Evolutionary conservation across 2,329 filamentous ascomycete genomes (phyloP), one percentile per base, ranked within the genome.

Genomic region (Didymella glomerata): DNA sequence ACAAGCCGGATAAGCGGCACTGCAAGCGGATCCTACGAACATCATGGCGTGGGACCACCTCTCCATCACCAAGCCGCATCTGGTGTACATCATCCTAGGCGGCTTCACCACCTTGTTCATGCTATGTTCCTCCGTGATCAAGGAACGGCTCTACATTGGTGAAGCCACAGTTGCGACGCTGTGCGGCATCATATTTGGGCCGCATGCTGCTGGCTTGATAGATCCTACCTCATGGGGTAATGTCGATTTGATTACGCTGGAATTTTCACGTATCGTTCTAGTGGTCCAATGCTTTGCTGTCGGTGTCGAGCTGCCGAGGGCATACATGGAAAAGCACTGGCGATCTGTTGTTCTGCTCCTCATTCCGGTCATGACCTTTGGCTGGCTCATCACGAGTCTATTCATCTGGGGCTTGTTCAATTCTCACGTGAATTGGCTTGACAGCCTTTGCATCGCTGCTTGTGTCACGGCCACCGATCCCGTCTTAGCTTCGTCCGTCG

Each of bases 301-400:
- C 50, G 92, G 92, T 51, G 92, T 96, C 80, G 92, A 96, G 80
- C 81, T 96, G 83, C 92, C 92, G 28, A 92, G 91, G 76, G 90
- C 89, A 64, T 99, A 99, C 81, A 99, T 99, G 95, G 95, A 98
- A 76, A 90, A 88, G 70, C 95, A 99, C 79, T 99, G 95, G 95
- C 90, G 86, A 72, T 98, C 94, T 1, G 95, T 99, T 62, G 82
- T 90, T 14, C 87, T 96, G 71, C 83, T 99, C 60, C 86, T 99
- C 45, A 82, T 99, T 5, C 95, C 95, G 2, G 93, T 99, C 79
- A 99, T 99, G 95, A 96, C 93, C 0, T 96, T 90, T 75, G 95
- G 95, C 68, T 99, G 93, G 93, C 84, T 96, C 50, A 83, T 97
- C 24, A 96, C 93, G 18, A 97, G 93, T 77, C 81, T 98, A 13